Evolutionary conservation across 768 basidiomycete genomes (phyloP).

Genomic region (Mycena galericulata): DNA sequence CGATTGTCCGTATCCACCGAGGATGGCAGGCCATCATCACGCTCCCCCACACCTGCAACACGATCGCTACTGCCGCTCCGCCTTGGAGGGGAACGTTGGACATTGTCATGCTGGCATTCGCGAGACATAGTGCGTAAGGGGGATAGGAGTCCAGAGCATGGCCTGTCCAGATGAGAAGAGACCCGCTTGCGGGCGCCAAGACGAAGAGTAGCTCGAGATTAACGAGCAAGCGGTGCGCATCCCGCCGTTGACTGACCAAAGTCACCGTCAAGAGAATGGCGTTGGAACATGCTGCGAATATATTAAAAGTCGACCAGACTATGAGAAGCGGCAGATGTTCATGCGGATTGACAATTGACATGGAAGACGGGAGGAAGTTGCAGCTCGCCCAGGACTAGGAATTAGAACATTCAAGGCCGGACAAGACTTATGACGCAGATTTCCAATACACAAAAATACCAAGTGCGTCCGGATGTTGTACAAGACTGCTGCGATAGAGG

Average conservation of each 20-base stretch:
- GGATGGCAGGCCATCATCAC: constrained; percentile 19
- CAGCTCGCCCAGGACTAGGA: no score
- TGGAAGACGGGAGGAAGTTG: background rate
- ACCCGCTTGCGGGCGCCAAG: background rate
- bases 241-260: constrained; percentile 8
- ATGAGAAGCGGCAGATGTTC: constrained; percentile 18
- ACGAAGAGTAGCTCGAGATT: constrained; percentile 24
- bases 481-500: no score
- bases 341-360: constrained; percentile 18
- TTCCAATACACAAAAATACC: no score
- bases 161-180: constrained; percentile 26
- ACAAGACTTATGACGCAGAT: no score
- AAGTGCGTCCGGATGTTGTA: no score
- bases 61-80: constrained; percentile 19
- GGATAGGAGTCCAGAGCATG: constrained; percentile 27
- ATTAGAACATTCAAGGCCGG: background rate
- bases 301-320: constrained; percentile 28
- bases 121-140: constrained; percentile 14
- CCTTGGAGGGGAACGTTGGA: constrained; percentile 22
- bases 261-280: constrained; percentile 14
- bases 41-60: constrained; percentile 19
- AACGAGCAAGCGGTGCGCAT: constrained; percentile 6
- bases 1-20: background rate
- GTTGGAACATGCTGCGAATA: constrained; percentile 11
- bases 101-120: constrained; percentile 21